Evolutionary conservation across 768 basidiomycete genomes (phyloP), one percentile per base, ranked within the genome.

Genomic region (Mycena polygramma): DNA sequence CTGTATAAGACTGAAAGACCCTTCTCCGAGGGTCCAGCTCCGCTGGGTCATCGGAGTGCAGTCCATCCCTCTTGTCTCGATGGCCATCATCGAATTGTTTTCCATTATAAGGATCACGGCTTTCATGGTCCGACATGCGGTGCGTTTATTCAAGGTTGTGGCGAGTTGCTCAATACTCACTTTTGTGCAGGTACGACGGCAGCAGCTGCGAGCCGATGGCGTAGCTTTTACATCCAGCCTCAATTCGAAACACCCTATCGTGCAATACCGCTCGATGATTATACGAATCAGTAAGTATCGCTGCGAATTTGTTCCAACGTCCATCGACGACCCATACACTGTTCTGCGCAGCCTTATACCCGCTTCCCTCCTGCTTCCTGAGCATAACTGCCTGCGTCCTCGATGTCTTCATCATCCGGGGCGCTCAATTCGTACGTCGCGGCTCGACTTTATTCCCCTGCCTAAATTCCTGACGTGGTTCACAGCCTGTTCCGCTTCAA

Each of bases 21-120:
- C 24, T 26, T 10, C 26, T 2, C 55, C 54, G 2, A 36, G 60
- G 30, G 35, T 37, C 4, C 68, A 66, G n/a, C 22, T 79, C 14
- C 69, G 64, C 6, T 79, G 78, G 77, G 51, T 79, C 11, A 73
- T 77, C 22, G 74, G 67, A 2, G 76, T 76, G 19, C 75, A 75
- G 45, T 75, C 75, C 4, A 71, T 76, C 53, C 77, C 77, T 75
- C 70, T 77, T 10, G 35, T 52, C 11, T 52, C 26, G 51, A 52
- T 52, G 51, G 24, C 51, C 6, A 24, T 24, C 14, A 6, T 11
- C 24, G 24, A 52, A 17, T 22, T 52, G 9, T 7, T 52, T 26
- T 52, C 24, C 13, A 10, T 52, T 24, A 11, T 52, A 24, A 52
- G 11, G 11, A 52, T 52, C 5, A 6, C 26, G 17, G 26, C 26